These are phyloP conservation scores for Phytophthora ramorum DNA, from an alignment of 352 stramenopile genomes.

Conservation along the genomic window DNA sequence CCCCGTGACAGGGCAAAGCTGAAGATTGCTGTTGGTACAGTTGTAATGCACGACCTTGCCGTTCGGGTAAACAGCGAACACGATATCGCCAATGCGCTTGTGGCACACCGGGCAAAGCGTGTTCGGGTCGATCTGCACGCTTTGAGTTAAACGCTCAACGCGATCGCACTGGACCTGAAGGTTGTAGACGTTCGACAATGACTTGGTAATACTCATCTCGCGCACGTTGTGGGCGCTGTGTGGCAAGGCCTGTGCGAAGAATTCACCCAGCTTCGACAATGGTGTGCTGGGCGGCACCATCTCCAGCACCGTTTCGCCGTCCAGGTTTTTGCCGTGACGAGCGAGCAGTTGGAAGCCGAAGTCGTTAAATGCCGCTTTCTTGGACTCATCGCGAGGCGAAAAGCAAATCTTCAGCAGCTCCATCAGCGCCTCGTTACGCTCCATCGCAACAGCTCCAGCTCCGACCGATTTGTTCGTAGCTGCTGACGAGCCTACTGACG, in stretches of 20 bases:
- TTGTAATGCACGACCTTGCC: slow-evolving; percentile 90
- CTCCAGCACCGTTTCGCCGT: slow-evolving; percentile 71
- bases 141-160: slow-evolving; percentile 79
- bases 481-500: slow-evolving; percentile 23
- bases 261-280: slow-evolving; percentile 84
- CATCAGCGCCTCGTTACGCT: slow-evolving; percentile 77
- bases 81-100: slow-evolving; percentile 90
- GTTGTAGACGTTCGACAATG: slow-evolving; percentile 91
- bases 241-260: slow-evolving; percentile 82
- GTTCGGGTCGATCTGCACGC: slow-evolving; percentile 84
- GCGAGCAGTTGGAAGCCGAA: slow-evolving; percentile 80
- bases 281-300: slow-evolving; percentile 75
- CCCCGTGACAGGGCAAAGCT: slow-evolving; percentile 82
- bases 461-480: slow-evolving; percentile 43
- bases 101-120: slow-evolving; percentile 83
- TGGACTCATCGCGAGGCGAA: slow-evolving; percentile 77
- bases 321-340: slow-evolving; percentile 81
- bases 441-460: slow-evolving; percentile 38
- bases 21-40: slow-evolving; percentile 86
- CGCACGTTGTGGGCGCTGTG: slow-evolving; percentile 85
- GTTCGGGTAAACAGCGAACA: slow-evolving; percentile 90
- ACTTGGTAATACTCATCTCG: slow-evolving; percentile 82
- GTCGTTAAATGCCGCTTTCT: slow-evolving; percentile 82
- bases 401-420: slow-evolving; percentile 86
- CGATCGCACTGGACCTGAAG: slow-evolving; percentile 89